Evolutionary conservation across 352 stramenopile species (phyloP), one percentile per base, ranked within the genome.

Genomic region (Phytopythium montanum): DNA sequence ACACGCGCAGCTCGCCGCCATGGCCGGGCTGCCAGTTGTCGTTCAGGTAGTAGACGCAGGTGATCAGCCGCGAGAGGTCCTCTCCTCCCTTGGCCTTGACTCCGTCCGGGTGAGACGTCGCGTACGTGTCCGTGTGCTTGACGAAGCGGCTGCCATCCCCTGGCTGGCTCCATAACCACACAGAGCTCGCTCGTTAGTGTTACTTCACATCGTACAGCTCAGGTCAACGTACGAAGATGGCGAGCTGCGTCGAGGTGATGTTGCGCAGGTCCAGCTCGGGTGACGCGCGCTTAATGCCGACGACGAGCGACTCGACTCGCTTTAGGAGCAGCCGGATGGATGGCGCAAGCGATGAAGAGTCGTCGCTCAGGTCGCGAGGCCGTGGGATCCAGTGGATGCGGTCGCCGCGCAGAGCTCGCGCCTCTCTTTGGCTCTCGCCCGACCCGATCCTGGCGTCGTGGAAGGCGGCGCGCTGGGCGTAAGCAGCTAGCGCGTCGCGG

Each of bases 21-120:
- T 92, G 69, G 14, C 66, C 65, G 5, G 72, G 56, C 2, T 80
- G 61, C 85, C 87, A 97, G 9, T 75, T 44, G 18, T 78, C 69
- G 61, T 96, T 96, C 23, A 96, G 56, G 64, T 96, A 97, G 56
- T 95, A 94, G 1, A 97, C 69, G 31, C 82, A 93, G 13, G 87
- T 97, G 26, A 97, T 57, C 14, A 82, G 65, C 13, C 80, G 80
- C 19, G 85, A 64, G 21, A 89, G 66, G 4, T 54, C 14, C 12
- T 49, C 21, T 28, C 42, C 51, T 56, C 65, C 44, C 25, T 65
- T 59, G 1, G 29, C 60, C 7, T 52, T 51, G 1, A 34, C 55
- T 23, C 42, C 53, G 41, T 71, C 56, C 26, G 50, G 33, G 38
- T 84, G 74, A 0, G 55, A 61, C 1, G 69, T 82, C 21, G 74